phyloP scores from a whole-genome alignment of 768 basidiomycete species.

The Serendipita vermifera region DNA sequence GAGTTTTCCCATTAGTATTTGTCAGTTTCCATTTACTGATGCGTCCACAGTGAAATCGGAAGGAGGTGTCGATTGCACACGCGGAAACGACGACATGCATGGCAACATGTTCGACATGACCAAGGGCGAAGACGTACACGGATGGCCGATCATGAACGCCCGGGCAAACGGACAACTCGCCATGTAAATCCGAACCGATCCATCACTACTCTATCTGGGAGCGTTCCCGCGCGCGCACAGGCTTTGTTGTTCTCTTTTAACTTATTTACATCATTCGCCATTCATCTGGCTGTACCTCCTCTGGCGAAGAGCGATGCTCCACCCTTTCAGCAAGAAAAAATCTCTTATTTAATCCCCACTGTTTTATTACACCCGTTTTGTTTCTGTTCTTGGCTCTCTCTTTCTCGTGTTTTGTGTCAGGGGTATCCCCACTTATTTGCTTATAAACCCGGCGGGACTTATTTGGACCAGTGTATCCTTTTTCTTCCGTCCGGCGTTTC shows the following conservation, averaged over 20 bases:
- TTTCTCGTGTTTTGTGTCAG: no score
- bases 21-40: no score
- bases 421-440: no score
- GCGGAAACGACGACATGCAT: not conserved
- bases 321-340: not conserved
- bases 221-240: not conserved
- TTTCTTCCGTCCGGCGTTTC: no score
- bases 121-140: not conserved
- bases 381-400: no score
- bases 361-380: not conserved
- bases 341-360: not conserved
- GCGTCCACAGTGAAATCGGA: slow-evolving; percentile 8
- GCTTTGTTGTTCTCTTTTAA: not conserved
- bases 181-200: not conserved
- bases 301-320: not conserved
- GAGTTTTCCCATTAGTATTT: no score
- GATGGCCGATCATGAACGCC: slow-evolving; percentile 7
- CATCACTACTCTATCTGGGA: not conserved
- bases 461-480: no score
- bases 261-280: not conserved
- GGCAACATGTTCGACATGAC: not conserved
- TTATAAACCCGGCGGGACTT: no score
- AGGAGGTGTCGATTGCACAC: slow-evolving; percentile 1
- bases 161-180: not conserved
- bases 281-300: not conserved